Evolutionary conservation across 2,329 filamentous ascomycete species (phyloP), one percentile per base, ranked within the genome.

Genomic region (Fusarium torreyae): DNA sequence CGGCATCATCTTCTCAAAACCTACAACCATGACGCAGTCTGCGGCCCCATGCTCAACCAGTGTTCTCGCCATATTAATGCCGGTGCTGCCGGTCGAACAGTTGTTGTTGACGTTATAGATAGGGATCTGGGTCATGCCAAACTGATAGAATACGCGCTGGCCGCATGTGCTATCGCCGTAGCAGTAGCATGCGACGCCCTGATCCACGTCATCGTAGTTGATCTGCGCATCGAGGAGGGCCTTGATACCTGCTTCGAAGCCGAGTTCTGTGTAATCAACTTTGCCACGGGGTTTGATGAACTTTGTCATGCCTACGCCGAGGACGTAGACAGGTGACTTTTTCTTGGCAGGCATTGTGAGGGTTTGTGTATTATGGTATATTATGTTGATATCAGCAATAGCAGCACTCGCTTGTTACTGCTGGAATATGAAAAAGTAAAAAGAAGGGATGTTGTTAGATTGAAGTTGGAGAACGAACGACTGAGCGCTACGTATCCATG

Each of bases 31-130:
- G 20, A 97, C 89, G 77, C 94, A 97, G 80, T 97, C 93, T 2
- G 94, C 92, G 15, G 89, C 92, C 34, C 94, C 94, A 73, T 92
- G 87, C 8, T 89, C 86, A 74, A 98, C 90, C 78, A 97, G 86
- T 54, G 91, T 93, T 34, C 94, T 86, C 3, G 88, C 96, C 87
- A 98, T 91, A 77, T 91, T 90, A 60, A 98, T 84, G 10, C 95
- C 96, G 0, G 95, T 97, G 6, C 91, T 94, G n/a, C 95, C 96
- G 1, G 95, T 98, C 6, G 93, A 93, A 86, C 95, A 98, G 85
- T 98, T 98, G 87, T 98, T 98, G 88, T 98, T 98, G 77, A 97
- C 94, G 77, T 98, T 98, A 86, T 97, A 94, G 78, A 98, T 94
- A 76, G 95, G 95, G 74, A 98, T 98, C 77, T 92, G 87, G 43